Percentiles rank a stretch among this genome's conserved stretches.
Conservation (phyloP, 2,329 filamentous ascomycete genomes). For the Pyrenophora seminiperda region DNA sequence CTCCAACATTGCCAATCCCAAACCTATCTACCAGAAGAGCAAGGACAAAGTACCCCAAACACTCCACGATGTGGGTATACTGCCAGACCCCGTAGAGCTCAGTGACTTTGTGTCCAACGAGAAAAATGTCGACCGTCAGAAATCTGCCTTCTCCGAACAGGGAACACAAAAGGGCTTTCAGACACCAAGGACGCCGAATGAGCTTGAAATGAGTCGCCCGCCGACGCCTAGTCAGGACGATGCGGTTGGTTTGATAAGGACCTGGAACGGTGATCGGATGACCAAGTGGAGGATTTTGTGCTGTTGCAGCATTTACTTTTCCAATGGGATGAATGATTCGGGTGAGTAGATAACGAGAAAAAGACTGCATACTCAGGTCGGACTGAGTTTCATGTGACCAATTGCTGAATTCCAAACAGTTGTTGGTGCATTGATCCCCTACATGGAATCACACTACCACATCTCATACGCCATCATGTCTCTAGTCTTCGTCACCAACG, state of each 20-base stretch:
- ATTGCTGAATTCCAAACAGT: constrained; percentile 42
- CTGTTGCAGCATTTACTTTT: constrained; percentile 68
- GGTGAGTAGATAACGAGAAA: constrained; percentile 39
- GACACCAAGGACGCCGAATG: constrained; percentile 45
- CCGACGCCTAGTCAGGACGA: constrained; percentile 52
- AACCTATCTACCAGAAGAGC: constrained; percentile 42
- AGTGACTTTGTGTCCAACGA: constrained; percentile 33
- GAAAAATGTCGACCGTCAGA: constrained; percentile 28
- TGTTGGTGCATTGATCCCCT: constrained; percentile 78
- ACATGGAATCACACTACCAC: constrained; percentile 75
- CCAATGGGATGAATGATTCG: constrained; percentile 74
- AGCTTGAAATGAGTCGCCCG: constrained; percentile 62
- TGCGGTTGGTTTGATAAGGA: constrained; percentile 58
- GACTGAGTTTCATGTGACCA: not conserved
- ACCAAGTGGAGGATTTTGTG: constrained; percentile 72
- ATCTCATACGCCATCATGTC: constrained; percentile 81
- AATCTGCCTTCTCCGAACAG: constrained; percentile 22
- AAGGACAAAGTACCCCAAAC: constrained; percentile 19
- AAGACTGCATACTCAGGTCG: not conserved
- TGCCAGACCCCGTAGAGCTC: constrained; percentile 43
- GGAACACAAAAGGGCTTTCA: constrained; percentile 17
- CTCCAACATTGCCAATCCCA: constrained; percentile 45
- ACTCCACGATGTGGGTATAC: constrained; percentile 19
- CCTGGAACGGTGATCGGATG: constrained; percentile 63
- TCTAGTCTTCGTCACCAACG: constrained; percentile 79